These are phyloP conservation scores for Ustilago esculenta DNA, from an alignment of 1,284 basidiomycete genomes.

Conservation along the genomic window DNA sequence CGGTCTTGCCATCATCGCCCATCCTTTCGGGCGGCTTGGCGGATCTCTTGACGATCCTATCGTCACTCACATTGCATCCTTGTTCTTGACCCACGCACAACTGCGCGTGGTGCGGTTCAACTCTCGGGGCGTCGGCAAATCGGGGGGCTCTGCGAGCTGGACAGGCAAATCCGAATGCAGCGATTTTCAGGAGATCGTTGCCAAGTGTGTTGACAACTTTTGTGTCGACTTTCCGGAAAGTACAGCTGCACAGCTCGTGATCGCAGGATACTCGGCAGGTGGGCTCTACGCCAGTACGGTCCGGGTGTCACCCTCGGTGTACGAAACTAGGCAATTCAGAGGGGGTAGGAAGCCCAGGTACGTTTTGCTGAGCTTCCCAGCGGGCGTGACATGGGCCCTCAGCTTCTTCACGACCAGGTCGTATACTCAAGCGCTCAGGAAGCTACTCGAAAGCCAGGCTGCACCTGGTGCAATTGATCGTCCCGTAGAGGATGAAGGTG, in stretches of 20 bases:
- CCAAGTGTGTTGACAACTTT: conserved; percentile 32
- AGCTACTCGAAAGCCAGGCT: conserved; percentile 10
- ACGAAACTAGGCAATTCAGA: conserved; percentile 31
- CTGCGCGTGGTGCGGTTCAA: conserved; percentile 47
- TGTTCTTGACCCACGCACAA: conserved; percentile 19
- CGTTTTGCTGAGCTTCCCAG: conserved; percentile 47
- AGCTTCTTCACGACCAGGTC: conserved; percentile 33
- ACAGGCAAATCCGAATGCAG: conserved; percentile 36
- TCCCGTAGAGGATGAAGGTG: conserved; percentile 8
- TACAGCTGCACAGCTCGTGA: conserved; percentile 7
- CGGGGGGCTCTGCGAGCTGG: conserved; percentile 41
- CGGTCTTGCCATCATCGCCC: conserved; percentile 37
- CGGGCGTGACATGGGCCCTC: conserved; percentile 48
- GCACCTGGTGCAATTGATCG: neutral
- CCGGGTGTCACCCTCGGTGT: neutral
- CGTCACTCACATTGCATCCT: conserved; percentile 23
- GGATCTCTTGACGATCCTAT: conserved; percentile 49
- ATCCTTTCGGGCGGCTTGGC: conserved; percentile 40
- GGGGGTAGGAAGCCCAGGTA: conserved; percentile 29
- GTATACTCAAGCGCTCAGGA: conserved; percentile 26
- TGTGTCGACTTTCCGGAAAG: conserved; percentile 29
- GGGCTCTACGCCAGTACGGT: conserved; percentile 38
- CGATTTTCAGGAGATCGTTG: conserved; percentile 44
- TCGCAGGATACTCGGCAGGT: conserved; percentile 45
- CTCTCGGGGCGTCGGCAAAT: conserved; percentile 46